These are phyloP conservation scores for Batrachochytrium dendrobatidis DNA, from an alignment of 371 early-diverging fungal species.

Conservation along the genomic window DNA sequence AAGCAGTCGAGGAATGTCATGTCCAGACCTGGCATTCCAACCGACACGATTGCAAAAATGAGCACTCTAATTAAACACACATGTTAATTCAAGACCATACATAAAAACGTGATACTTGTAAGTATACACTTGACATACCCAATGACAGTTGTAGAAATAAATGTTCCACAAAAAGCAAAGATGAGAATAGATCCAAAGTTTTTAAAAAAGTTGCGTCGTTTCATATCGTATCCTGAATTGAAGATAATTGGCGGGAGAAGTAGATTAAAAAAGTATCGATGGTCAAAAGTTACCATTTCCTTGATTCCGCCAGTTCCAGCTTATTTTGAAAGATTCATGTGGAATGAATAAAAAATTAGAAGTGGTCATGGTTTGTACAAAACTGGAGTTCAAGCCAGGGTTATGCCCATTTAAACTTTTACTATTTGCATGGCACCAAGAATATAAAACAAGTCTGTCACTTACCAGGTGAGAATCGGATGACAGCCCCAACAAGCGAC, in stretches of 20 bases:
- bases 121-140: conserved; percentile 36
- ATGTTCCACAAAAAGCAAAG: conserved; percentile 88
- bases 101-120: not conserved
- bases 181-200: conserved; percentile 81
- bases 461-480: conserved; percentile 57
- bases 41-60: conserved; percentile 59
- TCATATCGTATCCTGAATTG: conserved; percentile 89
- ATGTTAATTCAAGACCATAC: not conserved
- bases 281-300: conserved; percentile 82
- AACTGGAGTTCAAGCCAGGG: too few relatives aligned
- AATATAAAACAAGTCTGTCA: not conserved
- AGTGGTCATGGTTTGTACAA: too few relatives aligned
- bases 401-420: too few relatives aligned
- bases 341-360: too few relatives aligned
- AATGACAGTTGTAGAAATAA: conserved; percentile 80
- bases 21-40: conserved; percentile 60
- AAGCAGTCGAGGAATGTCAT: conserved; percentile 81
- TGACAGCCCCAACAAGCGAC: conserved; percentile 76
- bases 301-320: conserved; percentile 60
- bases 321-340: conserved; percentile 24
- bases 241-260: conserved; percentile 93
- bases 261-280: conserved; percentile 87
- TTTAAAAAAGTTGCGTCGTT: conserved; percentile 66
- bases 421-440: too few relatives aligned
- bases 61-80: conserved; percentile 32